These are phyloP conservation scores for Phytophthora sansomeana DNA, from an alignment of 352 stramenopile species.

Conservation along the genomic window DNA sequence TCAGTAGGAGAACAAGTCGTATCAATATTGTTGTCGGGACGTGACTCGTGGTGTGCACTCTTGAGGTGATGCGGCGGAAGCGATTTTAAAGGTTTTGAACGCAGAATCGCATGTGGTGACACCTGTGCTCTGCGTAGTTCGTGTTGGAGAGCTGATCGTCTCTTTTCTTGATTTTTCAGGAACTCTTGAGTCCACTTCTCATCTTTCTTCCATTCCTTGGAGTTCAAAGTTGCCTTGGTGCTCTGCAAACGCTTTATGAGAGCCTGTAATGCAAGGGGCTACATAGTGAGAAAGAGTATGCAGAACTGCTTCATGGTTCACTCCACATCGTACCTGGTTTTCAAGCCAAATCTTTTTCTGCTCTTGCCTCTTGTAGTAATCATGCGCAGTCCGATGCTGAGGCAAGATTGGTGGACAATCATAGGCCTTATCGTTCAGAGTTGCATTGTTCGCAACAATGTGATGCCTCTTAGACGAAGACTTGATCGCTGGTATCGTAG, in stretches of 20 bases:
- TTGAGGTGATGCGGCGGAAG: constrained; percentile 26
- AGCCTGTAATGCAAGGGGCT: constrained; percentile 26
- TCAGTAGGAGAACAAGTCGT: neutral
- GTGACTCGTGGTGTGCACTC: constrained; percentile 6
- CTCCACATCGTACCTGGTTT: constrained; percentile 54
- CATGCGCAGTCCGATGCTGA: constrained; percentile 22
- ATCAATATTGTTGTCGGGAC: constrained; percentile 14
- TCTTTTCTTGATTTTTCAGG: constrained; percentile 62
- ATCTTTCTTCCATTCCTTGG: constrained; percentile 78
- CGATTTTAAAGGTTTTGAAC: constrained; percentile 35
- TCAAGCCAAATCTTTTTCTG: constrained; percentile 79
- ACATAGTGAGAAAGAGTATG: constrained; percentile 1
- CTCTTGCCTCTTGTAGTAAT: constrained; percentile 76
- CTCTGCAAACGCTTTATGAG: constrained; percentile 69
- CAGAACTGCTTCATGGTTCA: neutral
- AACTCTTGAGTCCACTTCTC: constrained; percentile 79
- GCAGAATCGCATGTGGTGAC: constrained; percentile 51
- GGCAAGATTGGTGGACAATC: constrained; percentile 22
- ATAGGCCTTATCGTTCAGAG: constrained; percentile 21
- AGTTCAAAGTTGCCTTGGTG: constrained; percentile 70
- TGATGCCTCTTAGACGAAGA: constrained; percentile 11
- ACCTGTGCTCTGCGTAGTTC: constrained; percentile 57
- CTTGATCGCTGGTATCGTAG: constrained; percentile 25
- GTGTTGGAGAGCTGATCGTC: constrained; percentile 58
- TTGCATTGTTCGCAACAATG: neutral